phyloP scores from a whole-genome alignment of 1,139 yeast genomes.

The Geotrichum citri-aurantii region DNA sequence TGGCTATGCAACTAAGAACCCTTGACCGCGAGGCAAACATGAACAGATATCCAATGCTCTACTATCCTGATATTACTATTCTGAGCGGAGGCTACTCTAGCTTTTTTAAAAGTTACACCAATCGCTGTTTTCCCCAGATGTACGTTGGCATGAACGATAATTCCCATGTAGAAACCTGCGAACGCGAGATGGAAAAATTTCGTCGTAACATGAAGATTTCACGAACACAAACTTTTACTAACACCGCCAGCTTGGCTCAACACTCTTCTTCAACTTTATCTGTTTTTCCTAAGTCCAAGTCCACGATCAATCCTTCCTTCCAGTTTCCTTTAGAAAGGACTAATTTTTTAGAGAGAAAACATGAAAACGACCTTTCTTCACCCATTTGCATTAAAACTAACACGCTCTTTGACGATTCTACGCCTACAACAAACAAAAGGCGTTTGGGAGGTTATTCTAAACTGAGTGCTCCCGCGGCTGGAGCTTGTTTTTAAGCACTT shows the following conservation, averaged over 20 bases:
- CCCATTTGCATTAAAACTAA: constrained; percentile 5
- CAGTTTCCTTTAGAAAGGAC: background rate
- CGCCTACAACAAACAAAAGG: constrained; percentile 2
- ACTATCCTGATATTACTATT: constrained; percentile 82
- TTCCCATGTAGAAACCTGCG: constrained; percentile 60
- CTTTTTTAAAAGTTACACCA: constrained; percentile 54
- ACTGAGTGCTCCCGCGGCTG: background rate
- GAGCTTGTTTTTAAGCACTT: background rate
- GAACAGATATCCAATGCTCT: constrained; percentile 69
- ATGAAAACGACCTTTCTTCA: background rate
- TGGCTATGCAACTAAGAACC: constrained; percentile 82
- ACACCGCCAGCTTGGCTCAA: background rate
- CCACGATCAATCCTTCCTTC: constrained; percentile 8
- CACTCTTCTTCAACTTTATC: constrained; percentile 1
- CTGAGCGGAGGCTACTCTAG: constrained; percentile 87
- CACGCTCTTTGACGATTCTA: constrained; percentile 7
- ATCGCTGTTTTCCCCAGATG: constrained; percentile 63
- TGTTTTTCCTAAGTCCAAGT: constrained; percentile 3
- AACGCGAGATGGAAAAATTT: constrained; percentile 63
- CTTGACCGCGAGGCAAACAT: constrained; percentile 72
- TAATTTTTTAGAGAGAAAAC: background rate
- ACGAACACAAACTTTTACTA: constrained; percentile 11
- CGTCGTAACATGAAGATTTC: constrained; percentile 37
- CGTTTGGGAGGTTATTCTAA: background rate
- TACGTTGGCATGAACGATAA: constrained; percentile 86